phyloP scores from a whole-genome alignment of 768 basidiomycete genomes.

The Artomyces pyxidatus region DNA sequence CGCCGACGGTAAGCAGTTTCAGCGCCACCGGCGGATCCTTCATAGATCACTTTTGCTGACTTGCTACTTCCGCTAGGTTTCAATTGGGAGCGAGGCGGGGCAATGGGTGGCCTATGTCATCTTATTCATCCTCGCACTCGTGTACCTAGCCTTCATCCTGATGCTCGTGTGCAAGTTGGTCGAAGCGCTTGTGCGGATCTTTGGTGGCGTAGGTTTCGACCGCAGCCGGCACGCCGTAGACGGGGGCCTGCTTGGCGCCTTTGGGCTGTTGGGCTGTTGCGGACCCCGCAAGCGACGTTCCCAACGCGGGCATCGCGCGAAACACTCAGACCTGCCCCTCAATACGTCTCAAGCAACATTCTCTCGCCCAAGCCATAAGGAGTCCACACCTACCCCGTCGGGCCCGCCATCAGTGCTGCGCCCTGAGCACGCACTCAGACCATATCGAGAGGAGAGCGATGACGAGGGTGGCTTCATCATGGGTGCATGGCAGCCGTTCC shows the following conservation, averaged over 20 bases:
- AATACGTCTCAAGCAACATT: constrained; percentile 7
- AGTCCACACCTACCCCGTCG: constrained; percentile 34
- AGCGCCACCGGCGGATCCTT: constrained; percentile 9
- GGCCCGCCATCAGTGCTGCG: constrained; percentile 65
- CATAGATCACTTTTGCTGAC: constrained; percentile 9
- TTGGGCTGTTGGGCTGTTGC: constrained; percentile 62
- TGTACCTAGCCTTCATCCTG: constrained; percentile 73
- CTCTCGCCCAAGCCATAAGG: constrained; percentile 15
- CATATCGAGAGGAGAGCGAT: constrained; percentile 73
- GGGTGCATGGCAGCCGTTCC: constrained; percentile 87
- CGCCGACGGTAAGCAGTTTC: constrained; percentile 62
- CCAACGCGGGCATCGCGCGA: constrained; percentile 14
- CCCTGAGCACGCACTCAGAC: constrained; percentile 71
- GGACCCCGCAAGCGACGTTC: constrained; percentile 33
- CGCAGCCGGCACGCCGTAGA: constrained; percentile 72
- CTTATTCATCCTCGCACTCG: constrained; percentile 71
- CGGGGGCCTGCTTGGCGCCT: constrained; percentile 80
- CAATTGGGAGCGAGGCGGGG: constrained; percentile 68
- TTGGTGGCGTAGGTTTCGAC: constrained; percentile 77
- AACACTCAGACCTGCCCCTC: constrained; percentile 12
- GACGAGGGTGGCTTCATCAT: constrained; percentile 82
- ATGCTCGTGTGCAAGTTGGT: constrained; percentile 81
- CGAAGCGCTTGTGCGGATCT: constrained; percentile 74
- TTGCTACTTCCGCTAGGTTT: constrained; percentile 47
- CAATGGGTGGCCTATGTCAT: constrained; percentile 96